phyloP scores from a whole-genome alignment of 805 yeast species.

The Starmerella ratchasimensis region DNA sequence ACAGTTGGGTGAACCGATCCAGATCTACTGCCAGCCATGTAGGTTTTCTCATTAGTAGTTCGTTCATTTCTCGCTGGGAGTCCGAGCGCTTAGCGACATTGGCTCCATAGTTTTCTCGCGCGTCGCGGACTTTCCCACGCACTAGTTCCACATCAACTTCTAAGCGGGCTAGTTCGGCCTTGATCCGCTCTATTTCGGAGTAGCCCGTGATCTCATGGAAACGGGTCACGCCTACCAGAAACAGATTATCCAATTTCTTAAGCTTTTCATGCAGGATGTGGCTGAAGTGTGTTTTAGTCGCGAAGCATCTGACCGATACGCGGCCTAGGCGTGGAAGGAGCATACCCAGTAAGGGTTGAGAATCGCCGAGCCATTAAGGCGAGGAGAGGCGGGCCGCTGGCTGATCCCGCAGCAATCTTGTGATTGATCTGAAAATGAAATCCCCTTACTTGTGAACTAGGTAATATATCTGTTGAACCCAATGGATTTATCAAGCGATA shows the following conservation, averaged over 20 bases:
- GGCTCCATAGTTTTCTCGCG: conserved; percentile 30
- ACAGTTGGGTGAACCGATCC: conserved; percentile 69
- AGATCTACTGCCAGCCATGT: conserved; percentile 69
- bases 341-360: too few relatives aligned
- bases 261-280: conserved; percentile 3
- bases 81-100: conserved; percentile 34
- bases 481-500: too few relatives aligned
- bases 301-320: too few relatives aligned
- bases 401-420: too few relatives aligned
- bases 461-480: too few relatives aligned
- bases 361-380: too few relatives aligned
- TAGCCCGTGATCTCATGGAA: conserved; percentile 90
- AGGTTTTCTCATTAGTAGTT: conserved; percentile 69
- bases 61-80: conserved; percentile 78
- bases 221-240: conserved; percentile 34
- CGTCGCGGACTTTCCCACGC: conserved; percentile 32
- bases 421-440: too few relatives aligned
- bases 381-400: too few relatives aligned
- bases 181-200: conserved; percentile 58
- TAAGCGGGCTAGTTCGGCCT: conserved; percentile 40
- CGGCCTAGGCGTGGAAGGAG: too few relatives aligned
- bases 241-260: conserved; percentile 23
- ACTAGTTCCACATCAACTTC: conserved; percentile 41
- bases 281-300: background rate
- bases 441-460: too few relatives aligned